A percentile compares a stretch with the other conserved stretches of the same genome.
Evolutionary conservation across 345 rosid genomes (phyloP).

Genomic region (Eucalyptus viminalis): DNA sequence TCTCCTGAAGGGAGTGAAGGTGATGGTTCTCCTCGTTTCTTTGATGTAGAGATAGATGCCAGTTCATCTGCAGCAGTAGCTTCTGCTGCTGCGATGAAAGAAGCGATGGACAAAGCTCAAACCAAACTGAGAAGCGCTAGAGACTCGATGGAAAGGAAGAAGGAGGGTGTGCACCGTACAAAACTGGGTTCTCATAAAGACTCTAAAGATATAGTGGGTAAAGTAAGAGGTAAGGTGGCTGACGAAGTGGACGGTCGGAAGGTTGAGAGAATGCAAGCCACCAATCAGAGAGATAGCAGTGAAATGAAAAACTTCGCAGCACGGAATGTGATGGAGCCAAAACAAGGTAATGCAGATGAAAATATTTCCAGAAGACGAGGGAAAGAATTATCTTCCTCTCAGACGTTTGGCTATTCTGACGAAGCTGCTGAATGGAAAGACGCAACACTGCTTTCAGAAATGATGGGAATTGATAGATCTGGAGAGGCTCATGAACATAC

Average conservation of each 20-base stretch:
- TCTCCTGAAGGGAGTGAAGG: conserved; percentile 24
- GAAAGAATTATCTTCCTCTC: conserved; percentile 24
- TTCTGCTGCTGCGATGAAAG: conserved; percentile 66
- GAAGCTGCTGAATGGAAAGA: conserved; percentile 73
- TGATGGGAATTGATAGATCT: conserved; percentile 44
- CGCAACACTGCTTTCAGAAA: conserved; percentile 53
- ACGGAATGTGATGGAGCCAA: not conserved
- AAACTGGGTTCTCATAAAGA: conserved; percentile 18
- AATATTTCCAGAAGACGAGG: conserved; percentile 17
- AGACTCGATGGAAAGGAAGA: conserved; percentile 60
- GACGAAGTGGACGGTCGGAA: not conserved
- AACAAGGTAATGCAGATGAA: not conserved
- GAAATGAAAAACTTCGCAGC: conserved; percentile 1
- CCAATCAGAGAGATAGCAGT: conserved; percentile 4
- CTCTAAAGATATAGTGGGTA: conserved; percentile 22
- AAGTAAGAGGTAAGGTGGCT: not conserved
- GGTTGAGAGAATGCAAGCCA: not conserved
- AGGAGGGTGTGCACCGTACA: conserved; percentile 14
- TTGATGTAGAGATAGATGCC: conserved; percentile 92
- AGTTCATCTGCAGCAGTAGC: conserved; percentile 64
- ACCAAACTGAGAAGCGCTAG: conserved; percentile 62
- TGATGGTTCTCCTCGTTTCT: conserved; percentile 54
- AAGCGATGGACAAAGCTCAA: conserved; percentile 76
- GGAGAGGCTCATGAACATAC: conserved; percentile 21
- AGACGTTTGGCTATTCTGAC: conserved; percentile 20